These are phyloP conservation scores for Cyberlindnera petersonii DNA, from an alignment of 805 yeast species.

Conservation along the genomic window DNA sequence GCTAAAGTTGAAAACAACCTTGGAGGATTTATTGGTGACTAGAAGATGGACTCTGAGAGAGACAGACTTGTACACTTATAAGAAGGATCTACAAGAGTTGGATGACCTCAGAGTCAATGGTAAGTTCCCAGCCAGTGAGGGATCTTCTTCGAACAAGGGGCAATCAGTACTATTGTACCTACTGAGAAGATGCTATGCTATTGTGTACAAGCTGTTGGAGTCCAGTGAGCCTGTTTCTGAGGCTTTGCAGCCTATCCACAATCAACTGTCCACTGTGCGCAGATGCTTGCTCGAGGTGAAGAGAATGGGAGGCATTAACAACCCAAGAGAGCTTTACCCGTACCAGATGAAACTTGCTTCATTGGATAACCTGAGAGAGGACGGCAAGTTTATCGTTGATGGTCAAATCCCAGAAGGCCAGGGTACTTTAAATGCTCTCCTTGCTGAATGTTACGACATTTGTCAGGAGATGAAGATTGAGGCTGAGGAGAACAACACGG, in stretches of 20 bases:
- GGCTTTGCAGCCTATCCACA: slow-evolving; percentile 87
- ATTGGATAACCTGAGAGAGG: slow-evolving; percentile 78
- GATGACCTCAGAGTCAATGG: slow-evolving; percentile 70
- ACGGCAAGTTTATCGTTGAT: slow-evolving; percentile 88
- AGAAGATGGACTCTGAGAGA: slow-evolving; percentile 97
- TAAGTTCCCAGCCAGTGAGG: slow-evolving; percentile 37
- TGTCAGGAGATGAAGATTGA: slow-evolving; percentile 87
- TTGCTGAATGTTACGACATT: slow-evolving; percentile 93
- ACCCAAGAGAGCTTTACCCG: slow-evolving; percentile 88
- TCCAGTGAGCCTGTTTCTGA: slow-evolving; percentile 95
- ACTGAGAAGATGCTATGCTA: slow-evolving; percentile 85
- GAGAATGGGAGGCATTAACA: slow-evolving; percentile 87
- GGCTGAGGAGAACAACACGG: slow-evolving; percentile 42
- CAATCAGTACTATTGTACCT: slow-evolving; percentile 67
- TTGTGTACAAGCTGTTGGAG: slow-evolving; percentile 83
- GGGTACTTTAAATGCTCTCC: slow-evolving; percentile 84
- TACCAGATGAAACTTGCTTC: slow-evolving; percentile 92
- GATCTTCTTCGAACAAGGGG: slow-evolving; percentile 39
- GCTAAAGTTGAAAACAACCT: slow-evolving; percentile 59
- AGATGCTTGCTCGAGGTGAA: slow-evolving; percentile 86
- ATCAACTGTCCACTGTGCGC: slow-evolving; percentile 88
- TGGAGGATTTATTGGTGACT: slow-evolving; percentile 83
- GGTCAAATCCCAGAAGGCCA: slow-evolving; percentile 97
- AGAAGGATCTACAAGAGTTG: slow-evolving; percentile 65
- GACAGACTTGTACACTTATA: slow-evolving; percentile 86